A percentile compares a stretch with the other conserved stretches of the same genome.
Conservation (phyloP, 2,329 filamentous ascomycete species). For the Penicillium sp. region DNA sequence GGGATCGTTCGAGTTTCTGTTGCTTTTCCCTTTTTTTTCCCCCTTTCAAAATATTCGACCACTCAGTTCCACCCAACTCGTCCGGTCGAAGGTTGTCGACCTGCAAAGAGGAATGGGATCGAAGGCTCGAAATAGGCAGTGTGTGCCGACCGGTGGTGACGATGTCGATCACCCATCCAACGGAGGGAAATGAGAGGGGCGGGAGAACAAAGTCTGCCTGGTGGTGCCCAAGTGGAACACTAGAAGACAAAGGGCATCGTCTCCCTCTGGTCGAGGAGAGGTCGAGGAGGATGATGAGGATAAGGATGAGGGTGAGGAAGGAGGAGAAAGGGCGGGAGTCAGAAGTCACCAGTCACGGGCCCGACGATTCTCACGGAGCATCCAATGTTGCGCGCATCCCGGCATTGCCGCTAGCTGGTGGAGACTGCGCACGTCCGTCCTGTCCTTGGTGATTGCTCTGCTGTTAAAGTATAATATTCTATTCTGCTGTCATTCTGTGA, state of each 20-base stretch:
- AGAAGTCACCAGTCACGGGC: too few species aligned
- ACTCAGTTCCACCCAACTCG: not conserved
- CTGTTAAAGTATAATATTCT: too few species aligned
- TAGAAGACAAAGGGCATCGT: constrained; percentile 14
- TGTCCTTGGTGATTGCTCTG: too few species aligned
- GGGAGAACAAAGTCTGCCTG: not conserved
- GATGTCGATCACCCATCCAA: constrained; percentile 16
- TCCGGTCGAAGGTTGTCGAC: constrained; percentile 1
- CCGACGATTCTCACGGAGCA: constrained; percentile 9
- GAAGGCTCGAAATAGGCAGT: constrained; percentile 5
- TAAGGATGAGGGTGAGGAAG: constrained; percentile 13
- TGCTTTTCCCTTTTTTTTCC: not conserved
- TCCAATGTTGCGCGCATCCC: constrained; percentile 16
- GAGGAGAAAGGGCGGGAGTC: constrained; percentile 20
- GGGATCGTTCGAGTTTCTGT: not conserved
- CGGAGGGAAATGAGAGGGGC: not conserved
- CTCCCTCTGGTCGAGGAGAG: constrained; percentile 12
- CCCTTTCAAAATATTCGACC: not conserved
- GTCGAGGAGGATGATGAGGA: constrained; percentile 4
- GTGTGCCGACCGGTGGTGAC: constrained; percentile 16
- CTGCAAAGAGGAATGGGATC: not conserved
- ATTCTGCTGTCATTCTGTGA: too few species aligned
- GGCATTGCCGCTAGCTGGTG: constrained; percentile 27
- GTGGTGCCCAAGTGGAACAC: not conserved
- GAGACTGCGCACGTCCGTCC: constrained; percentile 19